Percentiles rank a stretch among this genome's conserved stretches.
Evolutionary conservation across 208 protist genomes (phyloP).

Genomic region (Wallacemonas rigidus): DNA sequence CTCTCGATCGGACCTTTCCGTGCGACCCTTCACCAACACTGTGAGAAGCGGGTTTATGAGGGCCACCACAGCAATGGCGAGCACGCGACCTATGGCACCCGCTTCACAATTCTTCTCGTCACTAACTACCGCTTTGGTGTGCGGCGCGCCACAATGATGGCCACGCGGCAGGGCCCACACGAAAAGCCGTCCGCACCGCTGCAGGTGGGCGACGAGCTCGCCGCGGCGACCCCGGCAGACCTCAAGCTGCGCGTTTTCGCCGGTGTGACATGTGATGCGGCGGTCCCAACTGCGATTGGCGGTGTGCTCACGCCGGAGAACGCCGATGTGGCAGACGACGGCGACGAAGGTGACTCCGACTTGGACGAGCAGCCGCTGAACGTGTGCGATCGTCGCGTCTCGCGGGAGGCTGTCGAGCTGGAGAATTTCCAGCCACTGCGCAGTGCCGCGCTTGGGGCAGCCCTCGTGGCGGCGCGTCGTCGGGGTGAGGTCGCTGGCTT

Average conservation of each 20-base stretch:
- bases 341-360: slow-evolving; percentile 15
- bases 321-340: neutral
- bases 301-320: slow-evolving; percentile 2
- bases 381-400: slow-evolving; percentile 3
- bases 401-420: neutral
- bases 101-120: slow-evolving; percentile 10
- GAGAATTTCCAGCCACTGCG: slow-evolving; percentile 12
- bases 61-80: neutral
- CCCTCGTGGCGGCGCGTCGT: slow-evolving; percentile 4
- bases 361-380: slow-evolving; percentile 3
- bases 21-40: slow-evolving; percentile 7
- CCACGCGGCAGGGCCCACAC: slow-evolving; percentile 2
- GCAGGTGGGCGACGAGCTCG: slow-evolving; percentile 8
- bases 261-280: slow-evolving; percentile 15
- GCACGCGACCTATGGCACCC: slow-evolving; percentile 11
- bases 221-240: neutral
- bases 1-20: slow-evolving; percentile 2
- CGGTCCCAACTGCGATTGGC: slow-evolving; percentile 5
- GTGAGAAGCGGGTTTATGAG: neutral
- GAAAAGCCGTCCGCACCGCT: neutral
- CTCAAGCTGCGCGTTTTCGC: slow-evolving; percentile 15
- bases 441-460: neutral
- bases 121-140: slow-evolving; percentile 18
- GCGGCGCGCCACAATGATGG: slow-evolving; percentile 3
- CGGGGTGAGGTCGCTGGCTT: slow-evolving; percentile 5